These are phyloP conservation scores for Magnaporthiopsis poae DNA, from an alignment of 2,329 filamentous ascomycete genomes.

Conservation along the genomic window DNA sequence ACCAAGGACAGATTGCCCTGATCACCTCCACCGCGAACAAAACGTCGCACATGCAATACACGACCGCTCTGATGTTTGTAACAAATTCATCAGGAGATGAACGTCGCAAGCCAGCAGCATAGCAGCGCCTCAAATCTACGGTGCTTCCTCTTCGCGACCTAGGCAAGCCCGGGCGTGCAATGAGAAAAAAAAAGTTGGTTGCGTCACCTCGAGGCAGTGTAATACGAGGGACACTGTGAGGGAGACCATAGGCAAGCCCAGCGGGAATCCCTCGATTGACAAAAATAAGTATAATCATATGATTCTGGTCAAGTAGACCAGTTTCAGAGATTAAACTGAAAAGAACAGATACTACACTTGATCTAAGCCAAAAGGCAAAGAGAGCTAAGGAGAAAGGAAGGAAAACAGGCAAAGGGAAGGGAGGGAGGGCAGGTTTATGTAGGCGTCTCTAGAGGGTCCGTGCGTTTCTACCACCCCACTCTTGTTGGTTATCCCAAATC, in stretches of 20 bases:
- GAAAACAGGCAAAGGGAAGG: not conserved
- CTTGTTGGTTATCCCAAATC: no score
- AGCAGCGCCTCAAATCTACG: not conserved
- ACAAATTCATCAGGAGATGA: no score
- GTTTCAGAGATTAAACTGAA: constrained; percentile 93
- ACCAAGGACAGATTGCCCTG: no score
- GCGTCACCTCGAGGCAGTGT: constrained; percentile 65
- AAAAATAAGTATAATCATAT: constrained; percentile 76
- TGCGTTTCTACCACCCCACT: not conserved
- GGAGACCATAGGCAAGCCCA: constrained; percentile 59
- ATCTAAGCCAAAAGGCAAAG: constrained; percentile 63
- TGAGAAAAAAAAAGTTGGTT: constrained; percentile 41
- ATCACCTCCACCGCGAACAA: no score
- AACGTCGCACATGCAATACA: no score
- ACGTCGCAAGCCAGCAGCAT: no score
- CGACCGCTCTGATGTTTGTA: no score
- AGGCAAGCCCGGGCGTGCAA: constrained; percentile 42
- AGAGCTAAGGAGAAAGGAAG: constrained; percentile 29
- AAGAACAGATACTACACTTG: constrained; percentile 94
- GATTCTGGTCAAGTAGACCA: constrained; percentile 58
- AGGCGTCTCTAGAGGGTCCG: not conserved
- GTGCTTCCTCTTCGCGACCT: constrained; percentile 43
- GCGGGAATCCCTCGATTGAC: constrained; percentile 40
- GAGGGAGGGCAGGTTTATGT: not conserved
- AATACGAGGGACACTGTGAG: constrained; percentile 64